Evolutionary conservation across 192 early-diverging fungal genomes (phyloP).

Genomic region (Coemansia erecta): DNA sequence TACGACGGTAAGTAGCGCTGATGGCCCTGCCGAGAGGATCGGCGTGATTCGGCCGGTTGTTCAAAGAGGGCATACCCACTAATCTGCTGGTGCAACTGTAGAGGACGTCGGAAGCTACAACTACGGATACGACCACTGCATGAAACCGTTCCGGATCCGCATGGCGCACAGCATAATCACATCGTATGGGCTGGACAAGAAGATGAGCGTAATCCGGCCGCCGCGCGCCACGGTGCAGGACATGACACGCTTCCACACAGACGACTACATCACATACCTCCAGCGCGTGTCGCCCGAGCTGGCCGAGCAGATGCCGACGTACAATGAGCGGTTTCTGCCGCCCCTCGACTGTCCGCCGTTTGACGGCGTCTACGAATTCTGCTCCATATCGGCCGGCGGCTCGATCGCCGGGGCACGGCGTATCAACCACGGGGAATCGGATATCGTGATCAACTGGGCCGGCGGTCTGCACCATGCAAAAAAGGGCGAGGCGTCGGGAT

Average conservation of each 20-base stretch:
- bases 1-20: conserved; percentile 43
- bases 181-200: conserved; percentile 89
- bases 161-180: conserved; percentile 92
- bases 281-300: conserved; percentile 73
- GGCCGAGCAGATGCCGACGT: conserved; percentile 60
- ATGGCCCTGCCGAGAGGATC: not conserved
- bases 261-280: conserved; percentile 91
- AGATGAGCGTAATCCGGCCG: conserved; percentile 82
- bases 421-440: conserved; percentile 74
- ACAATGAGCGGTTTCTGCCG: conserved; percentile 70
- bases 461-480: conserved; percentile 97
- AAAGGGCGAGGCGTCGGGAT: conserved; percentile 90
- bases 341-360: conserved; percentile 95
- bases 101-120: conserved; percentile 73
- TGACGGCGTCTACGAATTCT: conserved; percentile 95
- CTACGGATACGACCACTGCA: conserved; percentile 90
- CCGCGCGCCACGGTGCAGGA: conserved; percentile 79
- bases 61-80: no score
- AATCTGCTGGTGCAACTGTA: conserved; percentile 6
- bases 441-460: conserved; percentile 95
- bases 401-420: conserved; percentile 90
- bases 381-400: conserved; percentile 84
- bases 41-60: no score
- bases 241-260: conserved; percentile 91
- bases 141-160: conserved; percentile 97